Percentiles rank a stretch among this genome's conserved stretches.
phyloP scores from a whole-genome alignment of 441 rosid species.

The Croton setiger region DNA sequence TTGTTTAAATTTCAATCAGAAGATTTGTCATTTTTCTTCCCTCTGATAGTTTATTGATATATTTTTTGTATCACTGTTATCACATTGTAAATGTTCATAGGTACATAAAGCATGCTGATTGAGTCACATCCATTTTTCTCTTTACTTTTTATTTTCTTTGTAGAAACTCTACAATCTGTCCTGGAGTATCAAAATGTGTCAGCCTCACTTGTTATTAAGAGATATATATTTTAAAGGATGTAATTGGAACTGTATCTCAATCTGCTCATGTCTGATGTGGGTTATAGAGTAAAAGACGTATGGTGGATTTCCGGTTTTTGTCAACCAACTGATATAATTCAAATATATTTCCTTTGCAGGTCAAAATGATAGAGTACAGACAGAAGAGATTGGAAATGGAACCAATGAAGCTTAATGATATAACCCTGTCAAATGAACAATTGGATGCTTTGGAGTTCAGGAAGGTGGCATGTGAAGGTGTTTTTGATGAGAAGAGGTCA shows the following conservation, averaged over 20 bases:
- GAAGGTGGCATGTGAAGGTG: conserved; percentile 63
- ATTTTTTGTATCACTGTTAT: background rate
- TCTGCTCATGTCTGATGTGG: background rate
- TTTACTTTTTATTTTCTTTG: background rate
- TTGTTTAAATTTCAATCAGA: background rate
- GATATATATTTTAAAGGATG: background rate
- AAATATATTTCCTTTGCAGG: conserved; percentile 32
- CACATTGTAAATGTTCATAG: background rate
- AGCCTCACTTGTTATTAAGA: background rate
- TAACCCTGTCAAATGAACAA: conserved; percentile 41
- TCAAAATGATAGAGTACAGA: conserved; percentile 70
- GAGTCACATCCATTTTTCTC: background rate
- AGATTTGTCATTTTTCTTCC: background rate
- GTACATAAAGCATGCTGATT: too few species aligned
- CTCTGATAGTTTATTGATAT: background rate
- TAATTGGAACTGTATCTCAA: background rate
- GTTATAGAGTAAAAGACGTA: background rate
- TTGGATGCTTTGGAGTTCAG: conserved; percentile 66
- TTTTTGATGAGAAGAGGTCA: conserved; percentile 61
- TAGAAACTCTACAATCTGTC: background rate
- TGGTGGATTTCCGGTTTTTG: background rate
- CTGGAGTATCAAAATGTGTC: background rate
- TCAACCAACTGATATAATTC: background rate
- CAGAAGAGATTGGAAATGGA: conserved; percentile 62
- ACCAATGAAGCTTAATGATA: conserved; percentile 53